These are phyloP conservation scores for Salix brachista DNA, from an alignment of 345 rosid genomes.

Conservation along the genomic window DNA sequence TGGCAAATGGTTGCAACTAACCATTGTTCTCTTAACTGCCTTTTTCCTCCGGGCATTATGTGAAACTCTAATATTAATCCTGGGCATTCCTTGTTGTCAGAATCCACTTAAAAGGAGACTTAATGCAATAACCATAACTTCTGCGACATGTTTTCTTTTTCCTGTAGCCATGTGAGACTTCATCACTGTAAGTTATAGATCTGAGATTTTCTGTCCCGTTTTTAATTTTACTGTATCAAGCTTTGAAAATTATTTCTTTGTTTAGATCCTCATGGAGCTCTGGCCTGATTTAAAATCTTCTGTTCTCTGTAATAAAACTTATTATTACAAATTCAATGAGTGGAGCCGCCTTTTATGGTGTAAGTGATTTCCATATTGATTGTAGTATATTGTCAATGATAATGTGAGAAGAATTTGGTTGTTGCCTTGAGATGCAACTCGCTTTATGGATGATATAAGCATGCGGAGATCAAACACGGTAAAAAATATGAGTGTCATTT, in stretches of 20 bases:
- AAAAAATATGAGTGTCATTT: too few relatives aligned
- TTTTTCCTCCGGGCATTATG: too few relatives aligned
- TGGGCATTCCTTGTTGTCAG: constrained; percentile 31
- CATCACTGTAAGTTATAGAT: constrained; percentile 58
- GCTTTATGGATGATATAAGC: too few relatives aligned
- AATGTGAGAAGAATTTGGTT: too few relatives aligned
- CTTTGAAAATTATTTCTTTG: constrained; percentile 1
- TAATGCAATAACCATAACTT: constrained; percentile 78
- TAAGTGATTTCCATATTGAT: too few relatives aligned
- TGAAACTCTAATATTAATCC: background rate
- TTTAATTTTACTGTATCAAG: background rate
- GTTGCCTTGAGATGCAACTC: too few relatives aligned
- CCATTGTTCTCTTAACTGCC: background rate
- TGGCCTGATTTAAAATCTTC: constrained; percentile 17
- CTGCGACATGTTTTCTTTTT: constrained; percentile 87
- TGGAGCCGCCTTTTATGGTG: too few relatives aligned
- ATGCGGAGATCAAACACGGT: too few relatives aligned
- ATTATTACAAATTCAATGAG: too few relatives aligned
- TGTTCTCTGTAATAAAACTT: background rate
- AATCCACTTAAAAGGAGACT: constrained; percentile 88
- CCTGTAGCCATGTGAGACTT: constrained; percentile 99
- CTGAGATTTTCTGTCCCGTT: background rate
- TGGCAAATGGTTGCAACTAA: background rate
- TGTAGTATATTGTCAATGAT: too few relatives aligned
- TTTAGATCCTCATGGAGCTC: background rate